Conservation (phyloP, 805 yeast genomes). For the Ogataea pignaliae region DNA sequence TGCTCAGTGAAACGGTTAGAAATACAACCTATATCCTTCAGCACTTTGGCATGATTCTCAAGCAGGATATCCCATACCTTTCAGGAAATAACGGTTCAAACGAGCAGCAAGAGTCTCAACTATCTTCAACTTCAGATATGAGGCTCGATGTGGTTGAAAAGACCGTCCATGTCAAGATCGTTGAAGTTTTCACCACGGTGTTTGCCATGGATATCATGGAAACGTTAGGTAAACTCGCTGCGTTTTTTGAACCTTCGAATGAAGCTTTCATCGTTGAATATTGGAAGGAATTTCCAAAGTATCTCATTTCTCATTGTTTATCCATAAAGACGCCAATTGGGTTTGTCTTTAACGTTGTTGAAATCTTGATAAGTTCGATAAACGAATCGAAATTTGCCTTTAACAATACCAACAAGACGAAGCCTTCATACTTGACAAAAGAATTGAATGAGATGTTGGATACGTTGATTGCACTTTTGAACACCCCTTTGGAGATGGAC, state of each 20-base stretch:
- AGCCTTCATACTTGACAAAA: constrained; percentile 10
- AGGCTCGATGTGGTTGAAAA: constrained; percentile 23
- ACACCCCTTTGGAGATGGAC: constrained; percentile 40
- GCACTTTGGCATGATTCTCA: constrained; percentile 23
- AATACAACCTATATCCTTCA: constrained; percentile 23
- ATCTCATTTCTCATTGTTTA: constrained; percentile 36
- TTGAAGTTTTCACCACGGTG: constrained; percentile 47
- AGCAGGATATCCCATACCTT: constrained; percentile 26
- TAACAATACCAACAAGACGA: constrained; percentile 16
- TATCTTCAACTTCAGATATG: constrained; percentile 9
- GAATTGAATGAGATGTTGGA: constrained; percentile 18
- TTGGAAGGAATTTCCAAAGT: constrained; percentile 31
- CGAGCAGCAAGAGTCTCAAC: constrained; percentile 6
- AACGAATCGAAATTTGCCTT: constrained; percentile 28
- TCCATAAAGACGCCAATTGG: constrained; percentile 52
- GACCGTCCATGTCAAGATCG: constrained; percentile 40
- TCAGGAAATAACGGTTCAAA: constrained; percentile 12
- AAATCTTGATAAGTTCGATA: constrained; percentile 44
- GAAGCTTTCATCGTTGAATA: constrained; percentile 27
- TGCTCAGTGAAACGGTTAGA: constrained; percentile 30
- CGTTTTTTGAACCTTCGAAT: constrained; percentile 20
- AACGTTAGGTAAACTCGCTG: constrained; percentile 30
- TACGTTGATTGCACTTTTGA: constrained; percentile 20
- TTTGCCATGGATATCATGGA: constrained; percentile 58
- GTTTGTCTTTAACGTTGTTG: constrained; percentile 48